A percentile compares a stretch with the other conserved stretches of the same genome.
These are phyloP conservation scores for Lanmaoa pseudosensibilis DNA, from an alignment of 768 basidiomycete genomes.

Conservation along the genomic window DNA sequence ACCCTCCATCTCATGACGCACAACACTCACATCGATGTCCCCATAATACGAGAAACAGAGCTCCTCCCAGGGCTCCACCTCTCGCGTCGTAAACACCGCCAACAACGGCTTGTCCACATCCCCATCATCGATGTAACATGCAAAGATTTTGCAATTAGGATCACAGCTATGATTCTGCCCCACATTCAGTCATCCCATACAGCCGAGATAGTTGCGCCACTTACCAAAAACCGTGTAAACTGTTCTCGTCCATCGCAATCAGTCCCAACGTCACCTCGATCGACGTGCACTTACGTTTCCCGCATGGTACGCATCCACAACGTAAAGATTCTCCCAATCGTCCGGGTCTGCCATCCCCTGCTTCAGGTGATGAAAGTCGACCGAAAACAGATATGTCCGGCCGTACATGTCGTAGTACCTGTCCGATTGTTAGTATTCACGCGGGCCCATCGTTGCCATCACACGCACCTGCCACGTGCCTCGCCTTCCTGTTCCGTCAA, in stretches of 20 bases:
- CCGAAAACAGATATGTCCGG: constrained; percentile 77
- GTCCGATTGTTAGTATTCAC: constrained; percentile 3
- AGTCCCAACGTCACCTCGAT: constrained; percentile 1
- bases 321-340: constrained; percentile 41
- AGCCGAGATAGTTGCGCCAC: constrained; percentile 19
- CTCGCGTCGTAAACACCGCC: constrained; percentile 61
- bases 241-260: constrained; percentile 30
- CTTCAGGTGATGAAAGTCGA: constrained; percentile 74
- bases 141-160: constrained; percentile 73
- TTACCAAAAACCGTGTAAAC: constrained; percentile 90
- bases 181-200: neutral
- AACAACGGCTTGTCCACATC: constrained; percentile 69
- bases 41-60: constrained; percentile 78
- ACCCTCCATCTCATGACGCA: neutral
- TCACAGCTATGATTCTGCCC: constrained; percentile 87
- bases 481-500: constrained; percentile 69
- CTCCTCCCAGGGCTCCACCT: constrained; percentile 67
- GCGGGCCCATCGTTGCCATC: no score
- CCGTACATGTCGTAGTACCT: constrained; percentile 77
- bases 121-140: constrained; percentile 78
- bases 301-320: constrained; percentile 85
- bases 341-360: constrained; percentile 27
- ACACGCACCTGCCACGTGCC: constrained; percentile 61
- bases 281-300: constrained; percentile 62
- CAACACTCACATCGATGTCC: constrained; percentile 41